These are phyloP conservation scores for Calonectria pteridis DNA, from an alignment of 2,329 filamentous ascomycete genomes.

Conservation along the genomic window DNA sequence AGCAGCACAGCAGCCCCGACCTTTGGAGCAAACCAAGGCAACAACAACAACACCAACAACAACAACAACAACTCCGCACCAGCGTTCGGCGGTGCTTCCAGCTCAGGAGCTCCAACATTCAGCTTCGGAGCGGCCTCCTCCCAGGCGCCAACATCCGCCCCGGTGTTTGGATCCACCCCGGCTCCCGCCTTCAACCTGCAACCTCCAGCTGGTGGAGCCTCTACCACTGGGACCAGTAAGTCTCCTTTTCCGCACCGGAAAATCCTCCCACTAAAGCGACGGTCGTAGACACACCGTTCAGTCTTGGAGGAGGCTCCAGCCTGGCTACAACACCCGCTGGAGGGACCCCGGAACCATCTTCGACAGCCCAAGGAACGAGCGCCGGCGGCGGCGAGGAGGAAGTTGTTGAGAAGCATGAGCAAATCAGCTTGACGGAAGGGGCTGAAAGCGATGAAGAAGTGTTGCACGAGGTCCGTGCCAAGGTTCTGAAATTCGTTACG, in stretches of 20 bases:
- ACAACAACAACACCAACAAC: conserved; percentile 32
- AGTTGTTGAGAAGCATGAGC: conserved; percentile 72
- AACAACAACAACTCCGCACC: conserved; percentile 39
- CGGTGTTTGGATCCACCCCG: conserved; percentile 51
- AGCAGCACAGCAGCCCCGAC: conserved; percentile 40
- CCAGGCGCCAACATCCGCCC: conserved; percentile 44
- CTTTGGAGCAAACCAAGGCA: conserved; percentile 46
- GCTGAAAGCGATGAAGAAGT: conserved; percentile 80
- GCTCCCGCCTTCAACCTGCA: conserved; percentile 55
- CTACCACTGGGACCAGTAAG: conserved; percentile 62
- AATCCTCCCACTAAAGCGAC: conserved; percentile 61
- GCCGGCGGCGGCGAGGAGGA: conserved; percentile 57
- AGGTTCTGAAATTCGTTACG: conserved; percentile 72
- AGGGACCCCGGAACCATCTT: conserved; percentile 69
- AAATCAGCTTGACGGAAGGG: conserved; percentile 76
- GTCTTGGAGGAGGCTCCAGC: conserved; percentile 70
- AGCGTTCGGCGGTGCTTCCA: conserved; percentile 49
- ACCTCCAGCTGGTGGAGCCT: conserved; percentile 57
- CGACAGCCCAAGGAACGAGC: conserved; percentile 58
- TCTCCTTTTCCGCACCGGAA: conserved; percentile 56
- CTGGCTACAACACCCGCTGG: conserved; percentile 70
- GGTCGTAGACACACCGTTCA: conserved; percentile 66
- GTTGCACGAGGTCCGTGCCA: conserved; percentile 77
- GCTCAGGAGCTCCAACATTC: conserved; percentile 50
- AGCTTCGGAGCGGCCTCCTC: conserved; percentile 54